These are phyloP conservation scores for Lotus japonicus DNA, from an alignment of 306 rosid species.

Conservation along the genomic window DNA sequence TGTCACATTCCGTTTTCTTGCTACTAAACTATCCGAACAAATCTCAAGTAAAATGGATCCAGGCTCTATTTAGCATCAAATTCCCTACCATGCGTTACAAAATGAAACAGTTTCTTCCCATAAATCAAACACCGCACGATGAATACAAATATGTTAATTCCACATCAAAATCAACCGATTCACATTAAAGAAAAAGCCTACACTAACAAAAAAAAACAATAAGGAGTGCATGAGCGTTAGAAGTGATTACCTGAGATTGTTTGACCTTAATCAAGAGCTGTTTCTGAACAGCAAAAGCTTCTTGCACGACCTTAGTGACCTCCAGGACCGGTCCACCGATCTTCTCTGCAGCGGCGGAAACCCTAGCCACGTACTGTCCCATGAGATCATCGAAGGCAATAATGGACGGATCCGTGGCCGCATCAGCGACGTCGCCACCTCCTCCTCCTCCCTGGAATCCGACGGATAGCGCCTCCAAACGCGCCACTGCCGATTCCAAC, in stretches of 20 bases:
- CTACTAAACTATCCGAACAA: not conserved
- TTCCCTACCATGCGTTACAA: not conserved
- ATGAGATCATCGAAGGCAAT: slow-evolving; percentile 57
- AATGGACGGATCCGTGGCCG: slow-evolving; percentile 52
- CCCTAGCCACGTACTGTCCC: slow-evolving; percentile 43
- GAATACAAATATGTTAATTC: slow-evolving; percentile 1
- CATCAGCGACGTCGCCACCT: slow-evolving; percentile 19
- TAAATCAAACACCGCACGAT: not conserved
- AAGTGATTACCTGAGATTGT: slow-evolving; percentile 58
- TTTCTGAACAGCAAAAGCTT: slow-evolving; percentile 61
- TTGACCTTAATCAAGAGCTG: slow-evolving; percentile 58
- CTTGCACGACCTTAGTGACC: slow-evolving; percentile 40
- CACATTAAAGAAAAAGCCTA: not conserved
- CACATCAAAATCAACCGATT: not conserved
- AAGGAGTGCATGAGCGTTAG: not conserved
- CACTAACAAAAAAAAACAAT: not conserved
- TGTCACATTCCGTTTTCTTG: not conserved
- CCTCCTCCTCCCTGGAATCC: slow-evolving; percentile 26
- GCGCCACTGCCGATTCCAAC: slow-evolving; percentile 73
- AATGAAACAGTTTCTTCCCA: not conserved
- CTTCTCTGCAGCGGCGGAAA: slow-evolving; percentile 61
- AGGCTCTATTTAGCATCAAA: not conserved
- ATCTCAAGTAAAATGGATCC: not conserved
- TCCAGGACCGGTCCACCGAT: slow-evolving; percentile 73
- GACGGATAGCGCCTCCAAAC: slow-evolving; percentile 56